Evolutionary conservation across 345 rosid species (phyloP).

Genomic region (Ricinus communis): DNA sequence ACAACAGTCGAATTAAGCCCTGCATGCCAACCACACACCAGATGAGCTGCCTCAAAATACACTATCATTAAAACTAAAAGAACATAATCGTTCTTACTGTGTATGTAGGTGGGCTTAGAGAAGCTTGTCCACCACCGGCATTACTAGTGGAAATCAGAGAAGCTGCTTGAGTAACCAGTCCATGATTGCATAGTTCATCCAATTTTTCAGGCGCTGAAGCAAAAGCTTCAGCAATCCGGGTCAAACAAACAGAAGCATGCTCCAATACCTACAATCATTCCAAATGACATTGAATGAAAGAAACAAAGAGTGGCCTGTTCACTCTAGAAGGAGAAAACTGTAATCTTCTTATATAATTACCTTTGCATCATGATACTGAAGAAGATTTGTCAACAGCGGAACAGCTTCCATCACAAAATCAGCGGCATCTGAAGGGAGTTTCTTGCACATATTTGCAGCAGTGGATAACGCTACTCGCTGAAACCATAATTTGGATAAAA

Average conservation of each 20-base stretch:
- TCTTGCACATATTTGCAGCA: conserved; percentile 99
- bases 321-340: not conserved
- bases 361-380: conserved; percentile 95
- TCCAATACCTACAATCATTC: conserved; percentile 76
- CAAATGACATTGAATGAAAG: conserved; percentile 6
- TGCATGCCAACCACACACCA: conserved; percentile 38
- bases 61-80: not conserved
- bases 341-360: too few relatives aligned
- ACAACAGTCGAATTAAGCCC: conserved; percentile 94
- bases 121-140: conserved; percentile 95
- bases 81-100: conserved; percentile 50
- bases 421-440: conserved; percentile 97
- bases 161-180: conserved; percentile 94
- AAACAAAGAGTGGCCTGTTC: not conserved
- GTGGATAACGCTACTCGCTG: conserved; percentile 97
- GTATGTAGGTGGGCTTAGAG: conserved; percentile 82
- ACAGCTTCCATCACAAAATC: conserved; percentile 99
- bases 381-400: conserved; percentile 92
- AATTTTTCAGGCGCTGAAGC: conserved; percentile 85
- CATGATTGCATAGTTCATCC: conserved; percentile 95
- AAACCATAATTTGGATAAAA: conserved; percentile 17
- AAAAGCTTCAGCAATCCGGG: conserved; percentile 97
- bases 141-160: conserved; percentile 90
- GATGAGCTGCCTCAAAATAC: conserved; percentile 19
- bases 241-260: conserved; percentile 95